Evolutionary conservation across 257 asterid genomes (phyloP), one percentile per base, ranked within the genome.

Genomic region (Solanum appendiculatum): DNA sequence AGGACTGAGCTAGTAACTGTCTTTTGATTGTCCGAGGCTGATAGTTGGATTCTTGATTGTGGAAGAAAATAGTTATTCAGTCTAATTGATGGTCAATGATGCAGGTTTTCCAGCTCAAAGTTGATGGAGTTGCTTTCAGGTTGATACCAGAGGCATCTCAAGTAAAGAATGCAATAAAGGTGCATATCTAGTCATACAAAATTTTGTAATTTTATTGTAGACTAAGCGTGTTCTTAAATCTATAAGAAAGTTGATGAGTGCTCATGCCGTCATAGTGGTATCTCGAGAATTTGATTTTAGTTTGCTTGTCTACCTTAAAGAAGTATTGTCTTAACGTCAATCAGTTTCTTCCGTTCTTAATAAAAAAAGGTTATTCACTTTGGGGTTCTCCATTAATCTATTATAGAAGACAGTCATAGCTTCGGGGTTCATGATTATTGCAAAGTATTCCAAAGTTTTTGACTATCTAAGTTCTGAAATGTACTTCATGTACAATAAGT

Each of bases 101-200:
- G 84, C 98, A 97, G 99, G 91, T 95, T 89, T 91, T 95, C 84
- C 98, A 94, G 91, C 97, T 94, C 86, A 94, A 94, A 86, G 96
- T 95, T 82, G 96, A 95, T 70, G 99, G 99, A 1, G 95, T 97
- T 90, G 94, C 98, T 74, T 94, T 97, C 84, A 92, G 99, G 89
- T 90, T 97, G 92, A 89, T 97, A 66, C 98, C 99, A 0, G 99
- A 97, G 92, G 93, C 96, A 87, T 94, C 96, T 42, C 98, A 97
- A 93, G 92, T 97, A 88, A 89, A 85, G 93, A 91, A 95, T 90
- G 99, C 99, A 40, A 86, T 97, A 88, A 88, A 88, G 96, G 99
- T 97, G 44, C 89, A 66, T 84, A 31, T 87, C 77, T 82, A 66
- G 25, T 80, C 25, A 42, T 27, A n/a, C 51, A 34, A 34, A 10